These are phyloP conservation scores for Fusarium begoniae DNA, from an alignment of 2,329 filamentous ascomycete species.

Conservation along the genomic window DNA sequence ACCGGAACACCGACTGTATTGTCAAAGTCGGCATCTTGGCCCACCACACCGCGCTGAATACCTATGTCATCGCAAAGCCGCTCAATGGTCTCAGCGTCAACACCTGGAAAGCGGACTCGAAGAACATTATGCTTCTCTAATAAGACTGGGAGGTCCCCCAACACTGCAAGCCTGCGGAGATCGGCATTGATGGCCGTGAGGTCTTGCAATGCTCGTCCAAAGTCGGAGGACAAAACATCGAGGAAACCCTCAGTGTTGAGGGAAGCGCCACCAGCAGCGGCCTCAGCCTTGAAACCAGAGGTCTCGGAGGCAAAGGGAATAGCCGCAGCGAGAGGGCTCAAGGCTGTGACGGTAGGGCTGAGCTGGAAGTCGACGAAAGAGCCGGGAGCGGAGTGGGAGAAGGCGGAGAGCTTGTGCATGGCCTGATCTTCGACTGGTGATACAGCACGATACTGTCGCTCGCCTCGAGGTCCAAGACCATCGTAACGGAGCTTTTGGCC, in stretches of 20 bases:
- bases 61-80: constrained; percentile 85
- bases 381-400: constrained; percentile 69
- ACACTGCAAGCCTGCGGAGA: constrained; percentile 75
- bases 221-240: constrained; percentile 86
- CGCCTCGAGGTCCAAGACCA: constrained; percentile 76
- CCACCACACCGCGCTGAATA: constrained; percentile 80
- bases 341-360: constrained; percentile 87
- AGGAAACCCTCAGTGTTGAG: constrained; percentile 86
- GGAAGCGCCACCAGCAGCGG: constrained; percentile 61
- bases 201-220: constrained; percentile 86
- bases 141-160: constrained; percentile 86
- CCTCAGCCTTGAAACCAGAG: constrained; percentile 54
- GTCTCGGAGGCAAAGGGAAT: constrained; percentile 58
- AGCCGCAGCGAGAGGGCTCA: constrained; percentile 73
- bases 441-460: constrained; percentile 83
- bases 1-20: constrained; percentile 72
- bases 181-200: constrained; percentile 82
- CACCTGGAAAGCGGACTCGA: constrained; percentile 89
- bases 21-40: constrained; percentile 81
- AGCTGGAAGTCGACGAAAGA: constrained; percentile 90
- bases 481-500: constrained; percentile 90
- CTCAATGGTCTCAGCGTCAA: constrained; percentile 84
- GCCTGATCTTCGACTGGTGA: constrained; percentile 78
- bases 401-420: constrained; percentile 70
- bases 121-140: constrained; percentile 74